Evolutionary conservation across 2,329 filamentous ascomycete genomes (phyloP), one percentile per base, ranked within the genome.

Genomic region (Aspergillus costaricaensis): DNA sequence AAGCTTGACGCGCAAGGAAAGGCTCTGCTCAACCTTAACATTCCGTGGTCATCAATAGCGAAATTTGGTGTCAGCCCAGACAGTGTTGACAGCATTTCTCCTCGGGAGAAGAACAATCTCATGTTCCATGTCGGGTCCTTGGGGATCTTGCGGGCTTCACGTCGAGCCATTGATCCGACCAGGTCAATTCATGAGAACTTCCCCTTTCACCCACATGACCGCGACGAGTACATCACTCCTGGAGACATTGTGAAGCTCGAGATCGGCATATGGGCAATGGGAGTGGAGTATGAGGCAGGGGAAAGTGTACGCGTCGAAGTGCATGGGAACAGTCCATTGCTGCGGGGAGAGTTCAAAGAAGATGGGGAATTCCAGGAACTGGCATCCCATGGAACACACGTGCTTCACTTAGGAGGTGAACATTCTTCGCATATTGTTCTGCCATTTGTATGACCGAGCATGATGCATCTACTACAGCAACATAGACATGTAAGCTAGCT

Each of bases 1-100:
- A 62, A 62, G 25, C 41, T 62, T 2, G 55, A 58, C 15, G 39
- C 52, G 10, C 51, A 54, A 2, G 60, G 60, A 7, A 50, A 62
- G 36, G 6, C 55, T 5, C 55, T 62, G 23, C 50, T 50, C 17
- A 62, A 62, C 10, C 49, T 62, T 5, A 62, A 62, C 12, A 57
- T 62, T 9, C 60, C 60, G 1, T 59, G 60, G 60, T 55, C 52
- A 12, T 55, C 52, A 17, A 19, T 55, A 9, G 52, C 52, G 4
- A 15, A 55, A 36, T 38, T 44, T 14, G 52, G 39, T 3, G 52
- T 55, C n/a, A 30, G 39, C 27, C 52, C 52, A 19, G 39, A 21
- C 39, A 30, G 17, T 25, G 52, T 55, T 15, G 52, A 55, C 12
- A 55, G 23, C 23, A 41, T 55, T n/a, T 55, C 52, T 5, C 52